Percentiles rank a stretch among this genome's conserved stretches.
phyloP scores from a whole-genome alignment of 2,329 filamentous ascomycete species.

The Pyrenophora seminiperda region DNA sequence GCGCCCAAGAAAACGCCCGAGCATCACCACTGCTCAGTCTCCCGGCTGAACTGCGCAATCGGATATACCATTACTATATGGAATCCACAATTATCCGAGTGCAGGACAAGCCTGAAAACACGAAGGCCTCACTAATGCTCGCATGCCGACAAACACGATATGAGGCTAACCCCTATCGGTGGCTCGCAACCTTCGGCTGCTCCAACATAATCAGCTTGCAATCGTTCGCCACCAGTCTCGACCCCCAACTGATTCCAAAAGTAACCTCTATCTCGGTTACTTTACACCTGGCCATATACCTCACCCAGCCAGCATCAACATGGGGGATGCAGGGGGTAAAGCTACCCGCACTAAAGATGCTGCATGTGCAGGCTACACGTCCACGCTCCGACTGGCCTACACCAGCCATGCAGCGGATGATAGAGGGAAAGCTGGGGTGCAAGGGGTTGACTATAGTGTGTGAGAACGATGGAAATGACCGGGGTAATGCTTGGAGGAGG shows the following conservation, averaged over 20 bases:
- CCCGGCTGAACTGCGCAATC: not conserved
- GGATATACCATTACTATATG: not conserved
- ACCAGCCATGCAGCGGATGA: too few species aligned
- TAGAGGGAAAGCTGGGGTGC: too few species aligned
- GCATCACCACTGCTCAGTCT: conserved; percentile 4
- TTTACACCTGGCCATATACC: not conserved
- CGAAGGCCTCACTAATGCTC: not conserved
- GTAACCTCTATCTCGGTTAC: not conserved
- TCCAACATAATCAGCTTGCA: not conserved
- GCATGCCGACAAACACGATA: not conserved
- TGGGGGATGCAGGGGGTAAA: too few species aligned
- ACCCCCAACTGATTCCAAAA: not conserved
- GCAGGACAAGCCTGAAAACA: not conserved
- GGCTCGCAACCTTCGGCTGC: not conserved
- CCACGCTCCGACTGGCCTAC: too few species aligned
- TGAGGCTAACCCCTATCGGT: not conserved
- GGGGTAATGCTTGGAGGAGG: too few species aligned
- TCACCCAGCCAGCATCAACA: too few species aligned
- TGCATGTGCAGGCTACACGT: too few species aligned
- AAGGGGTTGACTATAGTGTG: too few species aligned
- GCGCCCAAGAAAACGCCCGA: not conserved
- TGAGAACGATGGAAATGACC: too few species aligned
- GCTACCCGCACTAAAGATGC: too few species aligned
- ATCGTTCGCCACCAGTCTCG: not conserved
- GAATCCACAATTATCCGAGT: not conserved